Base-by-base conservation (phyloP, 169 alveolate genomes). In the Neospora caninum region DNA sequence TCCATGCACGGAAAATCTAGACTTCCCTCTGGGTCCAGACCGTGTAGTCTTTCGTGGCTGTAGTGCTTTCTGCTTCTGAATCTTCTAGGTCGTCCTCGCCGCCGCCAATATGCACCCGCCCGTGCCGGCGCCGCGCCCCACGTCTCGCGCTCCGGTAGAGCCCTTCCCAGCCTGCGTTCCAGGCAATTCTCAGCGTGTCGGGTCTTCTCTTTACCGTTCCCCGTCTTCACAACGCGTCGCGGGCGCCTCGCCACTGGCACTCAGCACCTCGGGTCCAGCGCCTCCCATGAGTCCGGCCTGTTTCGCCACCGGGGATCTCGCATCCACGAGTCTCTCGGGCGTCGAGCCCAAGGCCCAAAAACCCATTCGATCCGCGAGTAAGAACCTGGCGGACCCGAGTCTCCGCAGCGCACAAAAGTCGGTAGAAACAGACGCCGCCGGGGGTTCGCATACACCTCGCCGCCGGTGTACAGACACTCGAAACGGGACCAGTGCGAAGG, bases 311-410 rank as follows among this genome's bases (percentile, higher is more conserved):
- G 45, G 49, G 29, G 86, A n/a, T 16, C 29, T 20, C 29, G 20
- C 42, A 6, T 78, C 86, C 39, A n/a, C 86, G 45, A 78, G 86
- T n/a, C 86, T 78, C 13, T 78, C 86, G 22, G 86, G 39, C 10
- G 45, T 78, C n/a, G 86, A 78, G 27, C 86, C 86, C 22, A 78
- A 78, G 86, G 86, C 86, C 39, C 86, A 78, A 43, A 78, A 78
- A n/a, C 86, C 86, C 29, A 78, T 78, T n/a, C 86, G 45, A 43
- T 78, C 86, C 13, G 86, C 45, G 22, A 36, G 86, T 43, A 78
- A 78, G 86, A 78, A n/a, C 42, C 7, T 78, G 31, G 4, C n/a
- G 73, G 73, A 64, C 31, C 25, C 34, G n/a, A 64, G 73, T 9
- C 73, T 27, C n/a, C 73, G 58, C 58, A 49, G 13, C 13, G 22